Evolutionary conservation across 2,329 filamentous ascomycete genomes (phyloP), one percentile per base, ranked within the genome.

Genomic region (Fusarium sp.): DNA sequence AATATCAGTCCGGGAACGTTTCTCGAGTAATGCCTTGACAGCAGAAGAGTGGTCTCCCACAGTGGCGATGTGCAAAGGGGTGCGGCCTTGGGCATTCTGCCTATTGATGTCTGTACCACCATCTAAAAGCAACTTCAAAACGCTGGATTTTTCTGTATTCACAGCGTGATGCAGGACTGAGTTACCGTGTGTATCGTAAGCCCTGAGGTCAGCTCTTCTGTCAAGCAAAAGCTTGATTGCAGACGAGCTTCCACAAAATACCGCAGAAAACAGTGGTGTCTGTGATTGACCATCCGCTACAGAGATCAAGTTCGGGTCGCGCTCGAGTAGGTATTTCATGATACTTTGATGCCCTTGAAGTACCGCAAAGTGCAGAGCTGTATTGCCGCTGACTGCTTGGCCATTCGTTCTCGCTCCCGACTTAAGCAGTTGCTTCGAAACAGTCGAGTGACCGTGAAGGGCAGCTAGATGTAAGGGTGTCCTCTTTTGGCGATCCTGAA

Each of bases 91-190:
- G 4, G 17, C 4, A 23, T 61, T 46, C 20, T 61, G 52, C 10
- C 23, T 7, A 15, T 65, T 37, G 8, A 65, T n/a, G 0, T 56
- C 62, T 23, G 32, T 38, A 5, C 42, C 42, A 11, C 27, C 37
- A 12, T 65, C 44, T 2, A 65, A 18, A 17, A 66, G 27, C 7
- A 64, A 13, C 20, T 40, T 62, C n/a, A 62, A n/a, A 5, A 62
- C 8, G 17, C 32, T 62, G 3, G 37, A 9, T 30, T 60, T 62
- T 11, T 42, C 60, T n/a, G n/a, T 9, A 5, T 32, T 17, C 5
- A 35, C 54, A 26, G 55, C 23, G 12, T 60, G 42, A 26, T 62
- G 60, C 3, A 62, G 14, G 8, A 49, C 15, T 10, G 60, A 62
- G 42, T 23, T 49, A 1, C 46, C 46, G 32, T 6, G 30, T 18